These are phyloP conservation scores for Myriosclerotinia scirpicola DNA, from an alignment of 2,329 filamentous ascomycete genomes.

Conservation along the genomic window DNA sequence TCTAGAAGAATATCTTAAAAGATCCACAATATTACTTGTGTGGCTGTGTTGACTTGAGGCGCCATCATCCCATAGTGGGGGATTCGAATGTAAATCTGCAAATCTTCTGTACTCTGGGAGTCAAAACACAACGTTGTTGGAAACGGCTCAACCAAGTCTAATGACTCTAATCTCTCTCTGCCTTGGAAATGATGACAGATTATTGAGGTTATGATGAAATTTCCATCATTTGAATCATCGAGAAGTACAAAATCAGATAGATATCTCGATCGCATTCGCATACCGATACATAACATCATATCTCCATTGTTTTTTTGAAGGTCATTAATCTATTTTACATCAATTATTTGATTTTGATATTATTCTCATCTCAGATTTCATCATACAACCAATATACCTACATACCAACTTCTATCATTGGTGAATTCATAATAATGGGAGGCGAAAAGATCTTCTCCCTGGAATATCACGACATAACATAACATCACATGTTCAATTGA, in stretches of 20 bases:
- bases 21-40: slow-evolving; percentile 2
- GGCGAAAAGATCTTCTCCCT: slow-evolving; percentile 5
- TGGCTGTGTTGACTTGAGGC: slow-evolving; percentile 9
- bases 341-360: background rate
- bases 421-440: slow-evolving; percentile 2
- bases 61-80: slow-evolving; percentile 1
- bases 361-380: background rate
- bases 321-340: background rate
- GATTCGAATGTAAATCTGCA: background rate
- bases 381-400: background rate
- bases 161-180: slow-evolving; percentile 1
- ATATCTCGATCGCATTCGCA: background rate
- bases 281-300: slow-evolving; percentile 17
- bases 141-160: slow-evolving; percentile 7
- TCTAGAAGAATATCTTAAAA: background rate
- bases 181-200: slow-evolving; percentile 18
- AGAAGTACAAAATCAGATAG: background rate
- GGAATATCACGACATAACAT: background rate
- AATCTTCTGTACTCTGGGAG: slow-evolving; percentile 9
- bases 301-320: slow-evolving; percentile 15
- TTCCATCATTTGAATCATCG: slow-evolving; percentile 2
- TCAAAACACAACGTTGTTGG: slow-evolving; percentile 8
- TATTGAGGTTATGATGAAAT: slow-evolving; percentile 12
- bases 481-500: background rate
- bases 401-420: background rate